These are phyloP conservation scores for Wickerhamomyces bovis DNA, from an alignment of 805 yeast species.

Conservation along the genomic window DNA sequence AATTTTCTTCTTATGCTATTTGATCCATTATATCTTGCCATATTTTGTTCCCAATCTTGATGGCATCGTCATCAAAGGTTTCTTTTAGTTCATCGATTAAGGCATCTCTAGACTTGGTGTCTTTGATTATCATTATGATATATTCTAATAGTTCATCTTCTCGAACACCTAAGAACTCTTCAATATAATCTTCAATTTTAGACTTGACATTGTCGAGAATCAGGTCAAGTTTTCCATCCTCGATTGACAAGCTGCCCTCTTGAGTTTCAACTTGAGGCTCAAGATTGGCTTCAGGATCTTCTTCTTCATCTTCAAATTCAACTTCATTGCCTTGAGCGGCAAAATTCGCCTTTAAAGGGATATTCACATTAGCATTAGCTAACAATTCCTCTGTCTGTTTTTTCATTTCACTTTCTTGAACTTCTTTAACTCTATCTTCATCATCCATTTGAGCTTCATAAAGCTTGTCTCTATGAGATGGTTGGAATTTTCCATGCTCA, in stretches of 20 bases:
- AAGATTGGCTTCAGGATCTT: slow-evolving; percentile 1
- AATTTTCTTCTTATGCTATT: not conserved
- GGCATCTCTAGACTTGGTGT: slow-evolving; percentile 26
- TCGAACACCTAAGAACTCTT: slow-evolving; percentile 45
- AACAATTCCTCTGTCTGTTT: slow-evolving; percentile 14
- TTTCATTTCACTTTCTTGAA: slow-evolving; percentile 17
- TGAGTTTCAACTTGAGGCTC: not conserved
- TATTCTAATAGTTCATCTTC: slow-evolving; percentile 46
- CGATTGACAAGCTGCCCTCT: slow-evolving; percentile 1
- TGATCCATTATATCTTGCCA: slow-evolving; percentile 22
- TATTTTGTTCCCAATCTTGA: slow-evolving; percentile 34
- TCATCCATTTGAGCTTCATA: slow-evolving; percentile 40
- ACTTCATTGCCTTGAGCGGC: slow-evolving; percentile 2
- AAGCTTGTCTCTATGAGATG: slow-evolving; percentile 16
- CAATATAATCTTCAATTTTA: slow-evolving; percentile 38
- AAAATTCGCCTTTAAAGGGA: slow-evolving; percentile 13
- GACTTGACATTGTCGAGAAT: slow-evolving; percentile 25
- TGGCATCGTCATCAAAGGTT: slow-evolving; percentile 45
- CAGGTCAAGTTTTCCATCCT: slow-evolving; percentile 10
- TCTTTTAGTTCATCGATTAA: slow-evolving; percentile 43
- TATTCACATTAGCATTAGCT: slow-evolving; percentile 12
- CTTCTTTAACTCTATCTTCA: slow-evolving; percentile 33
- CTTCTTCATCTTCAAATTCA: slow-evolving; percentile 10
- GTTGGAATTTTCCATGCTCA: slow-evolving; percentile 13
- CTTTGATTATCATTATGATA: slow-evolving; percentile 33